A percentile compares a stretch with the other conserved stretches of the same genome.
Evolutionary conservation across 2,329 filamentous ascomycete species (phyloP).

Genomic region (Epichloe aotearoae): DNA sequence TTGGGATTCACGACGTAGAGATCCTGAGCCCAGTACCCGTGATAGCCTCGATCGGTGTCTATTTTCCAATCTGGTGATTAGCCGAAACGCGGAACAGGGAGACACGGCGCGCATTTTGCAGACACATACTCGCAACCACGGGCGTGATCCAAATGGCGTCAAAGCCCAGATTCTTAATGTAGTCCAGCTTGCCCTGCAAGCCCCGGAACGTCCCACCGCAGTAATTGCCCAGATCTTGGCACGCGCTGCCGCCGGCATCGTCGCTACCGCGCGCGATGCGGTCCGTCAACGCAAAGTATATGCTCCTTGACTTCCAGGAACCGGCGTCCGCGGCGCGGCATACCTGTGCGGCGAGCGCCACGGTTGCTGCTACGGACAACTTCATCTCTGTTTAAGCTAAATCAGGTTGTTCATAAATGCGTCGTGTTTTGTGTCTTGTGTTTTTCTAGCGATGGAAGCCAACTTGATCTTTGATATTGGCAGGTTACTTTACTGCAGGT

Average conservation of each 20-base stretch:
- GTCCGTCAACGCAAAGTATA: conserved; percentile 47
- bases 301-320: conserved; percentile 39
- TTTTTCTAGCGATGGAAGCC: too few relatives aligned
- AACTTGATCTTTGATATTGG: too few relatives aligned
- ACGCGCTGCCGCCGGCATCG: conserved; percentile 30
- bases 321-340: conserved; percentile 19
- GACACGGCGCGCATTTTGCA: too few relatives aligned
- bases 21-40: conserved; percentile 42
- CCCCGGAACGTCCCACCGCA: conserved; percentile 50
- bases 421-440: not conserved
- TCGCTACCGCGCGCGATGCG: conserved; percentile 34
- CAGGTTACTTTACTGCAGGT: too few relatives aligned
- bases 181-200: conserved; percentile 45
- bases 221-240: conserved; percentile 31
- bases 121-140: conserved; percentile 30
- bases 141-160: conserved; percentile 47
- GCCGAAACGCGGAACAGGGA: not conserved
- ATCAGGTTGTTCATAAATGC: not conserved
- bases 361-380: not conserved
- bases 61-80: not conserved
- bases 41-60: conserved; percentile 32
- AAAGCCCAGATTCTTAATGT: conserved; percentile 49
- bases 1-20: conserved; percentile 40
- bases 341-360: not conserved
- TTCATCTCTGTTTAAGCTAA: not conserved